Percentiles rank a stretch among this genome's conserved stretches.
Evolutionary conservation across 148 eudicot genomes (phyloP).

Genomic region (Rheum nobile): DNA sequence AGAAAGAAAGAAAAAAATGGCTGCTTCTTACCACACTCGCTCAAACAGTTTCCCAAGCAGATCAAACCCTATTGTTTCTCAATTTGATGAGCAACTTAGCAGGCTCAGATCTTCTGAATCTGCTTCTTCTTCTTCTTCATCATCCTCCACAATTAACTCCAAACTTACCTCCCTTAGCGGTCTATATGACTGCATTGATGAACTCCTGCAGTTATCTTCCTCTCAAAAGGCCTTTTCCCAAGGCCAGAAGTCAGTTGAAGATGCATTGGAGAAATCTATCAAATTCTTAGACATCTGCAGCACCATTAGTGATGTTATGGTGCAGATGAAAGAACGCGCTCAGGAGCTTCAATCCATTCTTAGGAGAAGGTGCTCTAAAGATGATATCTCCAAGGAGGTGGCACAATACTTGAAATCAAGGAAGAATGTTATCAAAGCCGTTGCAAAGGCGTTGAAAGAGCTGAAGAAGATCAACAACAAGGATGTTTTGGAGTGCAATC

Average conservation of each 20-base stretch:
- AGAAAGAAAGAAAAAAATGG: not conserved
- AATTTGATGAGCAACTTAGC: conserved; percentile 3
- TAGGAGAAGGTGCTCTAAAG: not conserved
- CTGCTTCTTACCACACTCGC: conserved; percentile 6
- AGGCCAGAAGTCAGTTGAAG: not conserved
- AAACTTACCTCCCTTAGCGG: not conserved
- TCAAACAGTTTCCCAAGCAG: conserved; percentile 5
- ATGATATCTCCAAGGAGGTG: not conserved
- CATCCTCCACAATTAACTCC: not conserved
- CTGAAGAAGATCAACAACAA: not conserved
- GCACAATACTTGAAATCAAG: conserved; percentile 1
- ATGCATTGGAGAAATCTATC: not conserved
- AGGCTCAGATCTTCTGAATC: conserved; percentile 3
- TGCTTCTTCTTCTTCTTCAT: not conserved
- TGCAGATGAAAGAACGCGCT: not conserved
- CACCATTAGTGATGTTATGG: not conserved
- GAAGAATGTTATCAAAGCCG: not conserved
- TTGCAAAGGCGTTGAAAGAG: not conserved
- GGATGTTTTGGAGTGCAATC: not conserved
- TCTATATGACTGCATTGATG: conserved; percentile 2
- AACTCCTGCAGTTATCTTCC: not conserved
- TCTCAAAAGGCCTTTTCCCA: not conserved
- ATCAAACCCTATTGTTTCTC: not conserved
- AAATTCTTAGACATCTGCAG: not conserved
- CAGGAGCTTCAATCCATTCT: conserved; percentile 2